Evolutionary conservation across 202 grass and related monocot species (phyloP).

Genomic region (Hordeum pubiflorum): DNA sequence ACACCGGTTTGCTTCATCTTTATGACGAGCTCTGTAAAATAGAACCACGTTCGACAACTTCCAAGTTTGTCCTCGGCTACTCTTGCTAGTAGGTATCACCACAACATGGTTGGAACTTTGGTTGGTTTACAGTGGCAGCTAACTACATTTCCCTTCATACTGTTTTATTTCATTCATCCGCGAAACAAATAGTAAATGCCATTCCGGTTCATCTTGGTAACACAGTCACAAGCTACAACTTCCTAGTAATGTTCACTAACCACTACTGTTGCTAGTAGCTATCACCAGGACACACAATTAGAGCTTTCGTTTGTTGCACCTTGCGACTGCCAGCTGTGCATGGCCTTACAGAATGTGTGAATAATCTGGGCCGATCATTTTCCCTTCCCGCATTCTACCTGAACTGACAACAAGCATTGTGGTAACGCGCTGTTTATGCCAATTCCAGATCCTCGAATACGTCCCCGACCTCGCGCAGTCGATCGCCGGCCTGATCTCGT

Average conservation of each 20-base stretch:
- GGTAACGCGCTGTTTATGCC: not conserved
- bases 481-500: slow-evolving; percentile 57
- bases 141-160: not conserved
- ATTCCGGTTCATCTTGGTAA: not conserved
- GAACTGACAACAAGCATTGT: not conserved
- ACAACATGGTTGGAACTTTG: not conserved
- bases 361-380: not conserved
- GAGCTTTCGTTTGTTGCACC: not conserved
- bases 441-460: slow-evolving; percentile 49
- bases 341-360: not conserved
- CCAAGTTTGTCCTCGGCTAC: not conserved
- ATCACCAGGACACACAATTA: not conserved
- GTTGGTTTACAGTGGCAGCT: not conserved
- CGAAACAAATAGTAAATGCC: not conserved
- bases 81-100: not conserved
- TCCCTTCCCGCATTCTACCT: not conserved
- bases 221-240: not conserved
- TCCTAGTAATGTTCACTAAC: not conserved
- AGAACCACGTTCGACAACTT: not conserved
- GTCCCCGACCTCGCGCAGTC: slow-evolving; percentile 69
- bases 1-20: not conserved
- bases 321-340: not conserved
- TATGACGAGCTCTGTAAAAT: not conserved
- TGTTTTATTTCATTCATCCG: not conserved
- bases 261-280: not conserved